phyloP scores from a whole-genome alignment of 768 basidiomycete genomes.

The Auricularia cornea region DNA sequence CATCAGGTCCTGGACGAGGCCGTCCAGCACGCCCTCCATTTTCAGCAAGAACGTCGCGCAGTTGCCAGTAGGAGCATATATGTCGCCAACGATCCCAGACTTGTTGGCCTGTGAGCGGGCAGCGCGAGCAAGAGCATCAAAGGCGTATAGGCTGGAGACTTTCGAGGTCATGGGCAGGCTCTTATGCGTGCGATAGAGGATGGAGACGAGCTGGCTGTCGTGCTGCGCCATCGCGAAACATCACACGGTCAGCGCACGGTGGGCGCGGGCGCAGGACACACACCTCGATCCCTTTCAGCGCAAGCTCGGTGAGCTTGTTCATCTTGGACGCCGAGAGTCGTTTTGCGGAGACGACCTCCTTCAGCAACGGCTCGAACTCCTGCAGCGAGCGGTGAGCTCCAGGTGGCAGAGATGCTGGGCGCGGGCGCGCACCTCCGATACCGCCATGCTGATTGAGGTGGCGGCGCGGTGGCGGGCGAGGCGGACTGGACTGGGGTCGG shows the following conservation, averaged over 20 bases:
- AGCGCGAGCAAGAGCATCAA: slow-evolving; percentile 87
- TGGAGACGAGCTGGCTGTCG: slow-evolving; percentile 81
- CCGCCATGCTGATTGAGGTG: background rate
- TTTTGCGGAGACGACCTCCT: slow-evolving; percentile 75
- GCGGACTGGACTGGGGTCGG: background rate
- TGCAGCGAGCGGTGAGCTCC: slow-evolving; percentile 22
- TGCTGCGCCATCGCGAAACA: slow-evolving; percentile 37
- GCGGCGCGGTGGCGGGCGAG: background rate
- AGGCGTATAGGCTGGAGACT: slow-evolving; percentile 82
- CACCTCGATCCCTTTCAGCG: slow-evolving; percentile 72
- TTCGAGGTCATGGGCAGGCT: slow-evolving; percentile 59
- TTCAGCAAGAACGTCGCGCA: slow-evolving; percentile 80
- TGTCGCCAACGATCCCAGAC: slow-evolving; percentile 47
- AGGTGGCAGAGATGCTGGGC: background rate
- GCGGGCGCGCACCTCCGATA: background rate
- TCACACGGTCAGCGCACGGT: background rate
- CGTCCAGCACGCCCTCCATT: slow-evolving; percentile 84
- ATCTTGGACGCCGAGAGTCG: slow-evolving; percentile 85
- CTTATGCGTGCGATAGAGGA: slow-evolving; percentile 84
- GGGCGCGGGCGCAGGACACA: slow-evolving; percentile 16
- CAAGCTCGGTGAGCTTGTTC: slow-evolving; percentile 62
- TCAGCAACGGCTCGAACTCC: slow-evolving; percentile 75
- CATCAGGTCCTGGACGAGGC: slow-evolving; percentile 80
- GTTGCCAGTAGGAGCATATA: slow-evolving; percentile 52
- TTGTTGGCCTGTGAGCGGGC: slow-evolving; percentile 64